phyloP scores from a whole-genome alignment of 1,139 yeast genomes.

The Komagataea norvegica region DNA sequence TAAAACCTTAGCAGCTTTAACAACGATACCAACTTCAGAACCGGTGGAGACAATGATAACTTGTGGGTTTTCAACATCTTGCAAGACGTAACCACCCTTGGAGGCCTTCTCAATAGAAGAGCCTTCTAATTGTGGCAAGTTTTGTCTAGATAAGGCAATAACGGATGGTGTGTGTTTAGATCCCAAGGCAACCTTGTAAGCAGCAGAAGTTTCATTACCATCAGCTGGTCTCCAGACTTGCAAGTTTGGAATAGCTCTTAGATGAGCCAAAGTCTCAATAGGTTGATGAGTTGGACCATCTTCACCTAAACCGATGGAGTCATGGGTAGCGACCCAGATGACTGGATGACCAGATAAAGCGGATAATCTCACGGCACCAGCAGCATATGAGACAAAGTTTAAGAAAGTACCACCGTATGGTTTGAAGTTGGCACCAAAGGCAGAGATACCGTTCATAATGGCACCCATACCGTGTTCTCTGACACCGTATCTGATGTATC shows the following conservation, averaged over 20 bases:
- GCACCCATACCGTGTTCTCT: constrained; percentile 99
- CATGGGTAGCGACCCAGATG: constrained; percentile 98
- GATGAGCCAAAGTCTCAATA: constrained; percentile 95
- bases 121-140: constrained; percentile 94
- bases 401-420: constrained; percentile 98
- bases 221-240: constrained; percentile 99
- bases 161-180: constrained; percentile 77
- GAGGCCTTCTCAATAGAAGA: constrained; percentile 87
- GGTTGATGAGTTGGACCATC: constrained; percentile 99
- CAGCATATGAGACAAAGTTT: constrained; percentile 95
- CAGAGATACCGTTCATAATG: constrained; percentile 95
- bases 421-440: constrained; percentile 89
- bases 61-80: constrained; percentile 60
- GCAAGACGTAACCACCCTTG: constrained; percentile 91
- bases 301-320: constrained; percentile 98
- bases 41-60: constrained; percentile 87
- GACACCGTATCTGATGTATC: constrained; percentile 97
- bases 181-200: constrained; percentile 77
- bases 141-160: constrained; percentile 94
- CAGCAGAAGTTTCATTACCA: constrained; percentile 98
- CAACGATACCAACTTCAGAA: constrained; percentile 85
- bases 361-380: constrained; percentile 95
- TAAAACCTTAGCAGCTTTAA: constrained; percentile 75
- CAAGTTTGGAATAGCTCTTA: constrained; percentile 94
- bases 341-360: constrained; percentile 93